Evolutionary conservation across 768 basidiomycete genomes (phyloP), one percentile per base, ranked within the genome.

Genomic region (Rickenella mellea): DNA sequence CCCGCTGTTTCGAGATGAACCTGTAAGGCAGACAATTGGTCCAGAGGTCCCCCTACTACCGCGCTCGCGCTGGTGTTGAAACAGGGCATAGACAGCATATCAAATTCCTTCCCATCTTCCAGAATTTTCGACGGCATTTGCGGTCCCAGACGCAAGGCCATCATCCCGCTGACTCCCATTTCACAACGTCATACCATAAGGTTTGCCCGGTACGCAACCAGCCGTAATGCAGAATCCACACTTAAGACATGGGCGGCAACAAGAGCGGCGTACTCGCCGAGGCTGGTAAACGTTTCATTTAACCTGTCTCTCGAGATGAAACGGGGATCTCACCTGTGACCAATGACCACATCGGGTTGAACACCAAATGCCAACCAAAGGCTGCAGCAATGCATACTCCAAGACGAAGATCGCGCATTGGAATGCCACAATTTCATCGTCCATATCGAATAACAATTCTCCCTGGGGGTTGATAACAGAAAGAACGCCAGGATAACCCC

Each of bases 201-300:
- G n/a, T 68, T 68, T 6, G 71, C 77, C 31, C 83, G 68, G 31
- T 61, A 62, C 2, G 76, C 78, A 29, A 85, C 68, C 20, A 85
- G 55, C 4, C 60, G 56, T 11, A 87, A 63, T 3, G 76, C 81
- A 12, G 71, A 73, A 46, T 71, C 61, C 14, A 85, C 58, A 0
- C 67, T 64, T 11, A 87, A 50, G 1, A 82, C 74, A 1, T 66
- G 71, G 0, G 83, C 75, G n/a, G 69, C 60, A 14, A 78, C 77
- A 29, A 86, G 68, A 8, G 80, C 83, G 6, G 76, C 76, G 42
- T 83, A 86, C 62, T 87, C 84, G 29, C 84, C 84, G 14, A 87
- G 67, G 56, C 84, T 87, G 45, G n/a, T 33, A 26, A 24, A 42
- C 9, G n/a, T 5, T 15, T 15, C 20, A 15, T 40, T 32, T 38